Base-by-base conservation (phyloP, 208 protist genomes). In the Acanthamoeba castellanii region DNA sequence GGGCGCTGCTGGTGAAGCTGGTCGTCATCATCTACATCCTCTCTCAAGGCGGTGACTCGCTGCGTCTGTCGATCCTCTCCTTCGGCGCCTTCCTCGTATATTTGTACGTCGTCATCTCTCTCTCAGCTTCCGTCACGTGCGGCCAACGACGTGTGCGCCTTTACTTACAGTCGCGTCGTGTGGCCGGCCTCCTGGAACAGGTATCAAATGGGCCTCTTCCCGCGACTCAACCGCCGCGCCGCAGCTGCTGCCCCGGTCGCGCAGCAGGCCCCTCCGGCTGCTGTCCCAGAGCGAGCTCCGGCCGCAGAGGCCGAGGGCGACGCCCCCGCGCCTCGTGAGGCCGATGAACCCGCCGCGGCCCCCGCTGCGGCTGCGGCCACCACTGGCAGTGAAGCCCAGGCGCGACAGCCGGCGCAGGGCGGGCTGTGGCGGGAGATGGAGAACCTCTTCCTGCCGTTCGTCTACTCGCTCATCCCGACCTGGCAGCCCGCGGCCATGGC, bases 381-480 rank as follows among this genome's bases (percentile, higher is more conserved):
- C 59, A 27, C 47, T 25, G 82, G 45, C 7, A 27, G 45, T 32
- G 6, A 34, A 1, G 27, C 82, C 25, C 47, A 90, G 32, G 57
- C 84, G 7, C 78, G 7, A 27, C 78, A 20, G 22, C 42, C 47
- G 25, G 78, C 42, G n/a, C 78, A 27, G 6, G 47, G 5, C 25
- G 84, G 84, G 4, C 57, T 91, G 25, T 47, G 32, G 57, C 50
- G 55, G 18, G 84, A 91, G 84, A 2, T 91, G 84, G 84, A 70
- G 84, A 91, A 91, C 84, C 6, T 91, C n/a, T 20, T 91, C 50
- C 30, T 91, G 84, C 84, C 84, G 25, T 91, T 91, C n/a, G 13
- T 91, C 59, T 91, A 91, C 84, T 91, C 84, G 47, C 84, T 91
- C 32, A 50, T 91, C 30, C 84, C 84, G 7, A 52, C 84, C 16